A percentile compares a stretch with the other conserved stretches of the same genome.
These are phyloP conservation scores for Cystofilobasidium ferigula DNA, from an alignment of 768 basidiomycete genomes.

Conservation along the genomic window DNA sequence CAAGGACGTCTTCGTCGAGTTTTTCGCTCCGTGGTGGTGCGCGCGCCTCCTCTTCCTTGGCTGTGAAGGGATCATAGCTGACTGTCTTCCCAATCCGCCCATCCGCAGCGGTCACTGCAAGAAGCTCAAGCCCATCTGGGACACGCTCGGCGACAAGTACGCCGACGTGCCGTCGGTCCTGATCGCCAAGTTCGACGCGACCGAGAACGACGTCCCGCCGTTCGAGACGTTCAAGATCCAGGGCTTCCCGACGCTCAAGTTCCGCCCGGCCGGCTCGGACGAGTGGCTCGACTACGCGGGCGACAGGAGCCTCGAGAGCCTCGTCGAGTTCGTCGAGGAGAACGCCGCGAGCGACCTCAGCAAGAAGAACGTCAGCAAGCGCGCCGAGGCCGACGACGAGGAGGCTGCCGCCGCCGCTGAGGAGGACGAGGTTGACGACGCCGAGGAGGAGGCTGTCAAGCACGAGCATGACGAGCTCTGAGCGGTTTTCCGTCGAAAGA, in stretches of 20 bases:
- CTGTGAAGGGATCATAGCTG: too few relatives aligned
- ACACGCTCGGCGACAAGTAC: slow-evolving; percentile 76
- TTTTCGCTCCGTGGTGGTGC: slow-evolving; percentile 87
- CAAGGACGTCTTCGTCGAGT: slow-evolving; percentile 93
- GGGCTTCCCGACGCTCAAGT: slow-evolving; percentile 78
- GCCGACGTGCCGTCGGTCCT: slow-evolving; percentile 46
- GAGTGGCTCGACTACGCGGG: slow-evolving; percentile 91
- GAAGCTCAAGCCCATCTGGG: slow-evolving; percentile 90
- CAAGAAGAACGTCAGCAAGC: slow-evolving; percentile 36
- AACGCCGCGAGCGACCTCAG: slow-evolving; percentile 11
- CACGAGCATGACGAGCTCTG: slow-evolving; percentile 38
- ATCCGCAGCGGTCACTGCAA: slow-evolving; percentile 75
- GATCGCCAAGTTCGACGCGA: slow-evolving; percentile 83
- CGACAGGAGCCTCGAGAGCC: slow-evolving; percentile 63
- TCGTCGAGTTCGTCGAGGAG: slow-evolving; percentile 71
- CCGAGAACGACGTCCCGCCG: slow-evolving; percentile 88
- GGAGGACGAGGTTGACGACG: slow-evolving; percentile 36
- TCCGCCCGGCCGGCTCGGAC: slow-evolving; percentile 75
- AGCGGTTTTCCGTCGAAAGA: too few relatives aligned
- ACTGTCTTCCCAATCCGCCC: background rate
- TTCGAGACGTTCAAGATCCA: slow-evolving; percentile 73
- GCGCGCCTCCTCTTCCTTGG: background rate
- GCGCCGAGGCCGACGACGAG: slow-evolving; percentile 27
- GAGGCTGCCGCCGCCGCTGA: slow-evolving; percentile 28
- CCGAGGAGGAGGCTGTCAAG: slow-evolving; percentile 30